Conservation (phyloP, 169 alveolate genomes). For the Amoebophrya sp. region DNA sequence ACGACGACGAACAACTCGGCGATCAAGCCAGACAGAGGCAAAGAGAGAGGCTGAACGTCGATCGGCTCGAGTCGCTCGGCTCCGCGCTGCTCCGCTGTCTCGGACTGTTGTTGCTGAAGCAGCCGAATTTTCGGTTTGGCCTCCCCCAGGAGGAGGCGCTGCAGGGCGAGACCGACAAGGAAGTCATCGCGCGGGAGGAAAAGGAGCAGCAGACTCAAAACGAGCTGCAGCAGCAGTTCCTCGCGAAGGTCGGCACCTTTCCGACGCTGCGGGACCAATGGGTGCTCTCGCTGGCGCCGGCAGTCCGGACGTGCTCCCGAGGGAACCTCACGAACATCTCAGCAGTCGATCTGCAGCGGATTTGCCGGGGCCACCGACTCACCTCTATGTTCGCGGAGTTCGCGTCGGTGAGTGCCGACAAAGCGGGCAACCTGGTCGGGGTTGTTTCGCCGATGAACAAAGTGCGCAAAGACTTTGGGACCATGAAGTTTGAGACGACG, state of each 20-base stretch:
- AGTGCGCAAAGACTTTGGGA: neutral
- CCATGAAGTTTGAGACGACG: neutral
- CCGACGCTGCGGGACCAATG: neutral
- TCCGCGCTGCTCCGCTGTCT: too few species aligned
- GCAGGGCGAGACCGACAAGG: neutral
- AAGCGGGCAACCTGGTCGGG: neutral
- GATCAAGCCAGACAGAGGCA: too few species aligned
- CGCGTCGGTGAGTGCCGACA: too few species aligned
- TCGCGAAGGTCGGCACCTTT: neutral
- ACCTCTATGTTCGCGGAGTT: neutral
- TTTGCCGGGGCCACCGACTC: neutral
- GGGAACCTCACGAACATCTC: neutral
- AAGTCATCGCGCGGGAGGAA: neutral
- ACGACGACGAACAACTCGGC: too few species aligned
- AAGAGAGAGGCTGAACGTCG: too few species aligned
- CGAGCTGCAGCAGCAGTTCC: neutral
- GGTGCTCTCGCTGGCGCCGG: neutral
- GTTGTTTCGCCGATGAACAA: neutral
- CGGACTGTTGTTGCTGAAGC: too few species aligned
- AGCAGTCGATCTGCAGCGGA: neutral
- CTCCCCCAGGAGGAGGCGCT: too few species aligned
- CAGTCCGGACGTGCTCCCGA: neutral
- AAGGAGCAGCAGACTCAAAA: neutral
- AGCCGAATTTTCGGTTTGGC: too few species aligned
- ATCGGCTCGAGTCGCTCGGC: too few species aligned